Evolutionary conservation across 148 eudicot genomes (phyloP).

Genomic region (Limonium bicolor): DNA sequence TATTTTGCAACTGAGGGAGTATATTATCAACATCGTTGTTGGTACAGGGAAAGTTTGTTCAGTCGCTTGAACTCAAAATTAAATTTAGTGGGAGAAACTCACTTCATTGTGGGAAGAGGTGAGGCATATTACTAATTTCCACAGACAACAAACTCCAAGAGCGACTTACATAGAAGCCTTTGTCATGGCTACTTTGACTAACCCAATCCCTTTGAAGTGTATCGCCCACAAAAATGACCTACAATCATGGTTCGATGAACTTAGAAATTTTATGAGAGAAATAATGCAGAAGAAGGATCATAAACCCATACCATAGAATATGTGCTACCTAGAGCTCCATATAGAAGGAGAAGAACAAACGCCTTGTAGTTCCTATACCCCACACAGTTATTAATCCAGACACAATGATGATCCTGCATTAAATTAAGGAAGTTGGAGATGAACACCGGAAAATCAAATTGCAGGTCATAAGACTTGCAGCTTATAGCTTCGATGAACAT

Average conservation of each 20-base stretch:
- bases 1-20: too few relatives aligned
- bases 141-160: neutral
- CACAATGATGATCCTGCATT: constrained; percentile 63
- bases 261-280: neutral
- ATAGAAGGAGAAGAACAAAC: constrained; percentile 31
- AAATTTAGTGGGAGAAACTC: neutral
- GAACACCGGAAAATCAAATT: too few relatives aligned
- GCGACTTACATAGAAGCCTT: constrained; percentile 36
- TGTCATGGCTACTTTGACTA: constrained; percentile 11
- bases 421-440: neutral
- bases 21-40: too few relatives aligned
- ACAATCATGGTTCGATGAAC: constrained; percentile 4
- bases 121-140: neutral
- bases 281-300: constrained; percentile 2
- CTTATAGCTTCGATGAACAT: neutral
- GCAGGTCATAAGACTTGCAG: too few relatives aligned
- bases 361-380: constrained; percentile 57
- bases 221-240: constrained; percentile 26
- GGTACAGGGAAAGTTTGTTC: too few relatives aligned
- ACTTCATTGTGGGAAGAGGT: neutral
- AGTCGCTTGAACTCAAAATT: too few relatives aligned
- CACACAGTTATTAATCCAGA: constrained; percentile 67
- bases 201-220: constrained; percentile 30
- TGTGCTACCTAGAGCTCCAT: constrained; percentile 29
- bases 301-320: constrained; percentile 32